phyloP scores from a whole-genome alignment of 805 yeast genomes.

The Vanderwaltozyma yarrowii region DNA sequence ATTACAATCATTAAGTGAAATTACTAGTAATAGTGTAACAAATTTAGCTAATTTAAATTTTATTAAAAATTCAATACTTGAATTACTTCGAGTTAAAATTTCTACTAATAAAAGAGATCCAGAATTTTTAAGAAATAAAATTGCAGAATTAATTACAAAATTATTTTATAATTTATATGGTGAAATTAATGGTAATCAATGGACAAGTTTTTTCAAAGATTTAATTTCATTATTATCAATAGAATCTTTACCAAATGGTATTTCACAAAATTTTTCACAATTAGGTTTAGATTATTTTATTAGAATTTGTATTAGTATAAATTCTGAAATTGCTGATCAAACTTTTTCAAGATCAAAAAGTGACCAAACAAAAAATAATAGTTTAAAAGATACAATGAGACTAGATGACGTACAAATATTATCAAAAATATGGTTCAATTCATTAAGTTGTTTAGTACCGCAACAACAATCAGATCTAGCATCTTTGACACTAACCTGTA shows the following conservation, averaged over 20 bases:
- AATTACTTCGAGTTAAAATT: constrained; percentile 16
- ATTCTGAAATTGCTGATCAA: constrained; percentile 90
- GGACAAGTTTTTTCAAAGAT: constrained; percentile 27
- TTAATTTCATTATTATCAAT: constrained; percentile 18
- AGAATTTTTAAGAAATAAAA: constrained; percentile 27
- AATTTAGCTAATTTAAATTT: background rate
- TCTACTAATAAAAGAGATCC: constrained; percentile 15
- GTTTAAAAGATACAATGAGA: constrained; percentile 75
- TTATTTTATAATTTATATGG: constrained; percentile 27
- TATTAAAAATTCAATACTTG: constrained; percentile 18
- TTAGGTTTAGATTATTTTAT: constrained; percentile 59
- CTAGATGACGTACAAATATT: constrained; percentile 59
- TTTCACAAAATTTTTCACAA: constrained; percentile 24
- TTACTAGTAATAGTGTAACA: constrained; percentile 4
- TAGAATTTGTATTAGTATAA: constrained; percentile 64
- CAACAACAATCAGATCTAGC: constrained; percentile 19
- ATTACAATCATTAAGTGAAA: constrained; percentile 24
- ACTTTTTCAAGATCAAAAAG: constrained; percentile 61
- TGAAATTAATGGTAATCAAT: constrained; percentile 20
- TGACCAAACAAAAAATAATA: constrained; percentile 52
- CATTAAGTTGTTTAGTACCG: constrained; percentile 12
- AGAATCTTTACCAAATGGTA: constrained; percentile 8
- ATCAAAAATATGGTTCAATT: constrained; percentile 56
- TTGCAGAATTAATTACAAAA: constrained; percentile 26
- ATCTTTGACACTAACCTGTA: constrained; percentile 38